These are phyloP conservation scores for Prunus mume DNA, from an alignment of 306 rosid genomes.

Conservation along the genomic window DNA sequence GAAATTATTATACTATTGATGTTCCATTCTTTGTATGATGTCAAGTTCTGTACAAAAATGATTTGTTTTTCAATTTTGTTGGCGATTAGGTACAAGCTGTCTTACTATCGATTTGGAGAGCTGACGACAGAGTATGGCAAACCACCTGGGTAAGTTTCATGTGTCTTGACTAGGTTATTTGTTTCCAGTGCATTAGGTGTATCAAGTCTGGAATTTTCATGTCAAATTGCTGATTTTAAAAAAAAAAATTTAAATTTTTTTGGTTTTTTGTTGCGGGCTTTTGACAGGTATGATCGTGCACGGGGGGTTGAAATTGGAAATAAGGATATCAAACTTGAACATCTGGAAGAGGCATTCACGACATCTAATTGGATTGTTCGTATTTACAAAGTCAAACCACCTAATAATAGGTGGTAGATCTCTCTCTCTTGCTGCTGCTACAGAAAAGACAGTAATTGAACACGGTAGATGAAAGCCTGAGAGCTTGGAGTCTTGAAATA, in stretches of 20 bases:
- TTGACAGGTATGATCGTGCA: conserved; percentile 90
- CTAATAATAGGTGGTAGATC: conserved; percentile 86
- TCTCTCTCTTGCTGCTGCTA: neutral
- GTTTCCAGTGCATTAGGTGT: neutral
- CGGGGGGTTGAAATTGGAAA: conserved; percentile 99
- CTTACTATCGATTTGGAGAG: conserved; percentile 96
- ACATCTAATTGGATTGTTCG: conserved; percentile 99
- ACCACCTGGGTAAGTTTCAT: conserved; percentile 83
- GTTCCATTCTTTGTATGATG: neutral
- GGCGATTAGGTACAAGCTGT: conserved; percentile 82
- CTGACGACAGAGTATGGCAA: conserved; percentile 94
- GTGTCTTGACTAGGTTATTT: neutral
- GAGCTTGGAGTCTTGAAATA: conserved; percentile 14
- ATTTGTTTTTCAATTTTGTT: conserved; percentile 3
- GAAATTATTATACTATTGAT: conserved; percentile 3
- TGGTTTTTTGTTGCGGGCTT: conserved; percentile 5
- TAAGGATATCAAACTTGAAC: conserved; percentile 87
- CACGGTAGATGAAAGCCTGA: conserved; percentile 23
- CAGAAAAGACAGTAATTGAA: neutral
- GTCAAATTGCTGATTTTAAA: neutral
- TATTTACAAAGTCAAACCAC: conserved; percentile 98
- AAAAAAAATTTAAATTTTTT: too few relatives aligned
- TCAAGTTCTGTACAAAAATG: conserved; percentile 1
- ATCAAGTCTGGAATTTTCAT: neutral
- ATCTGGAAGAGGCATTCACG: conserved; percentile 97